Evolutionary conservation across 805 yeast genomes (phyloP), one percentile per base, ranked within the genome.

Genomic region (Candida krabiensis): DNA sequence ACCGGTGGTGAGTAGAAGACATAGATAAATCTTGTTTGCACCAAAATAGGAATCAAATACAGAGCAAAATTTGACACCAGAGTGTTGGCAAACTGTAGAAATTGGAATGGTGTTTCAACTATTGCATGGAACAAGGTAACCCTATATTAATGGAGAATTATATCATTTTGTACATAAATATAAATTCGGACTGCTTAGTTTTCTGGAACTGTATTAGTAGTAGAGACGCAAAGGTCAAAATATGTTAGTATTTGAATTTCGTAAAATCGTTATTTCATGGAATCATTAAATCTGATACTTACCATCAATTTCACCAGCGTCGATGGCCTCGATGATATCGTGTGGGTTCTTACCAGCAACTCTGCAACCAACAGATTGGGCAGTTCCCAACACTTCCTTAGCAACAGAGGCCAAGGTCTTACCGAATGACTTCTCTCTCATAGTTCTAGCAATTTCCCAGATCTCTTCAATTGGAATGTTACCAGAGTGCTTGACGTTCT

Each of bases 271-370:
- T 25, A 17, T 37, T 15, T 19, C 26, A n/a, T n/a, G 8, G 9
- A 7, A n/a, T 12, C 18, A n/a, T n/a, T 24, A 64, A n/a, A n/a
- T n/a, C n/a, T n/a, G n/a, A 64, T 56, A 67, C 70, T 58, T 56
- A 61, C 66, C 73, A 71, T 91, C 98, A 69, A 93, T 83, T 76
- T 89, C 96, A 76, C 99, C 99, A 73, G 84, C 91, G 79, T 91
- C 82, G 73, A 93, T 93, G 72, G 91, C 96, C 62, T 90, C 99
- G 67, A 93, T 91, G 78, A 91, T 84, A 75, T 86, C 97, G 72
- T 93, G 98, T 61, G 99, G 96, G 83, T 91, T 91, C 83, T 93
- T 91, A 78, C 90, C 95, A 75, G 89, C 91, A 69, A 93, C 97
- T 78, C 97, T 90, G 79, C 96, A 90, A 66, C 99, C 99, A 67